A percentile compares a stretch with the other conserved stretches of the same genome.
Conservation (phyloP, 305 asterid genomes). For the Plantago rigida region DNA sequence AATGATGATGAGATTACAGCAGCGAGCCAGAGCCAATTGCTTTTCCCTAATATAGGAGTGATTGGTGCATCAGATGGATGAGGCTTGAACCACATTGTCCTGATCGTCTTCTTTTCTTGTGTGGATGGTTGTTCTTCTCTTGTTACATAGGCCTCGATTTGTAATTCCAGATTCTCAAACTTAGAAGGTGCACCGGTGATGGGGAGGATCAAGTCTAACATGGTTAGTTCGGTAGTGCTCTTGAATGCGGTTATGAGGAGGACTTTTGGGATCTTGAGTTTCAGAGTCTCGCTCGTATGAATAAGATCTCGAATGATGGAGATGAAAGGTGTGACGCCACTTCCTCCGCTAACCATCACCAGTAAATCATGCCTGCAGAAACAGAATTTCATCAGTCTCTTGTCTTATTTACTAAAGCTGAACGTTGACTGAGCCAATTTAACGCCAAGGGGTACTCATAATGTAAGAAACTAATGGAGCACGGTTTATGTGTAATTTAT, state of each 20-base stretch:
- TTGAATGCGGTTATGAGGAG: constrained; percentile 39
- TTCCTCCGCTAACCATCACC: constrained; percentile 72
- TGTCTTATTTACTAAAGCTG: too few relatives aligned
- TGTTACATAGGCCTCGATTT: constrained; percentile 46
- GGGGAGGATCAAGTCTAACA: constrained; percentile 58
- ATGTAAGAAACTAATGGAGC: too few relatives aligned
- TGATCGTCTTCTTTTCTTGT: constrained; percentile 25
- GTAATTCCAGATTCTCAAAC: constrained; percentile 26
- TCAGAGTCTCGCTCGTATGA: constrained; percentile 26
- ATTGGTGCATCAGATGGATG: constrained; percentile 37
- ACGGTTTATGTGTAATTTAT: too few relatives aligned
- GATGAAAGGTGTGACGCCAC: constrained; percentile 68
- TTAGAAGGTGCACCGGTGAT: constrained; percentile 29
- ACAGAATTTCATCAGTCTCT: too few relatives aligned
- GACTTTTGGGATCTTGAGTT: constrained; percentile 33
- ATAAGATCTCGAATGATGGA: constrained; percentile 62
- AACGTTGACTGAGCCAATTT: too few relatives aligned
- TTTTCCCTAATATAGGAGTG: constrained; percentile 40
- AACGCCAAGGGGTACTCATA: too few relatives aligned
- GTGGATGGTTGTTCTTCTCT: constrained; percentile 31
- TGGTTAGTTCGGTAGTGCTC: constrained; percentile 42
- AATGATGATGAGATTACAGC: constrained; percentile 45
- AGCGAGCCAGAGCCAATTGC: constrained; percentile 48
- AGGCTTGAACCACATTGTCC: constrained; percentile 50
- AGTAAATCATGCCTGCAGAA: constrained; percentile 48